Evolutionary conservation across 2,329 filamentous ascomycete species (phyloP).

Genomic region (Exophiala alcalophila): DNA sequence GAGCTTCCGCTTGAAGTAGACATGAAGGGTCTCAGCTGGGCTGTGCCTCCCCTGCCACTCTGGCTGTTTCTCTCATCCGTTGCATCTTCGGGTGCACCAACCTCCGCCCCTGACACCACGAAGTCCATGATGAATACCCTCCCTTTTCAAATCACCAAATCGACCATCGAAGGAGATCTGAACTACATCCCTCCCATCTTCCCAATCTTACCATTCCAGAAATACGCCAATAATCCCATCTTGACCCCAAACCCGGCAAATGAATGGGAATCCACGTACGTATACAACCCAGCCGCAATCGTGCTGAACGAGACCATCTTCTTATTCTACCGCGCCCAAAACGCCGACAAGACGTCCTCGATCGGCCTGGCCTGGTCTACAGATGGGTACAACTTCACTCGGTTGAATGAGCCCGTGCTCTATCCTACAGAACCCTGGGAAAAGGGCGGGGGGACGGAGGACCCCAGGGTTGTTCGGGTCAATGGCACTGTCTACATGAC

Average conservation of each 20-base stretch:
- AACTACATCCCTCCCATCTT: conserved; percentile 31
- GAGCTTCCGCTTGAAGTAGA: too few species aligned
- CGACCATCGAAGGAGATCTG: conserved; percentile 30
- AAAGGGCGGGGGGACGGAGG: conserved; percentile 35
- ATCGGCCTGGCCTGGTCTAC: conserved; percentile 39
- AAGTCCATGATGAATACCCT: too few species aligned
- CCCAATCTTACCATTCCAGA: conserved; percentile 32
- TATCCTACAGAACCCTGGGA: conserved; percentile 36
- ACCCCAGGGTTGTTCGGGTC: conserved; percentile 38
- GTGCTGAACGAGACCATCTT: conserved; percentile 31
- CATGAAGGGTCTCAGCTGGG: too few species aligned
- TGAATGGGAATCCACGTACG: conserved; percentile 26
- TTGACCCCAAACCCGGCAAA: conserved; percentile 21
- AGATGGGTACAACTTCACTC: conserved; percentile 38
- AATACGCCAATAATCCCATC: conserved; percentile 32
- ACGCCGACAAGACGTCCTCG: conserved; percentile 34
- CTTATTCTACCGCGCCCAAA: conserved; percentile 40
- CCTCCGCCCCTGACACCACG: too few species aligned
- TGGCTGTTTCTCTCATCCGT: too few species aligned
- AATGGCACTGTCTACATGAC: conserved; percentile 40
- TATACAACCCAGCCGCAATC: conserved; percentile 29
- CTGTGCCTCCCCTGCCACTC: too few species aligned
- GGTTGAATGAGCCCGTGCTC: conserved; percentile 35
- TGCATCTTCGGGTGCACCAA: too few species aligned
- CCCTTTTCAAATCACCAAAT: conserved; percentile 19